Percentiles rank a stretch among this genome's conserved stretches.
phyloP scores from a whole-genome alignment of 495 filamentous ascomycete species.

The Neurospora terricola region DNA sequence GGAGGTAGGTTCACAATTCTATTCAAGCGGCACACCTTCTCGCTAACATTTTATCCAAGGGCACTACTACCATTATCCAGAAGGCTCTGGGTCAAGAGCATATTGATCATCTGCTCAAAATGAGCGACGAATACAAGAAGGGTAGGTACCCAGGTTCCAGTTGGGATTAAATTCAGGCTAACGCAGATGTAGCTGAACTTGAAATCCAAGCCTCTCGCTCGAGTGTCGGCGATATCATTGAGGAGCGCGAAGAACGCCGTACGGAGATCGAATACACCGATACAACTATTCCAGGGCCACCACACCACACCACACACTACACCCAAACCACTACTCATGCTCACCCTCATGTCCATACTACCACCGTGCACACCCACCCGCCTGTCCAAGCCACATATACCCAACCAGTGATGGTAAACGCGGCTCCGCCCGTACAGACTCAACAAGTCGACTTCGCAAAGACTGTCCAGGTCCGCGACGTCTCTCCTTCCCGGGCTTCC shows the following conservation, averaged over 20 bases:
- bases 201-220: constrained; percentile 30
- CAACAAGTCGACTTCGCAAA: constrained; percentile 31
- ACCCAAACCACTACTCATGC: neutral
- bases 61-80: constrained; percentile 64
- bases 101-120: constrained; percentile 76
- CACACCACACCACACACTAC: constrained; percentile 2
- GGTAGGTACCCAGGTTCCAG: constrained; percentile 19
- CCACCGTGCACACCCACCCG: constrained; percentile 19
- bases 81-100: constrained; percentile 78
- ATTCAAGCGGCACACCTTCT: neutral
- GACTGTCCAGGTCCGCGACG: constrained; percentile 27
- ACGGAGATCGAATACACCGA: constrained; percentile 15
- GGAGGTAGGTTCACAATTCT: constrained; percentile 46
- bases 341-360: neutral
- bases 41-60: constrained; percentile 40
- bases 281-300: constrained; percentile 1
- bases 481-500: constrained; percentile 26
- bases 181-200: constrained; percentile 22
- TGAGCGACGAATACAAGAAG: constrained; percentile 63
- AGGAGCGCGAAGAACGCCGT: constrained; percentile 23
- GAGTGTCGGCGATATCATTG: constrained; percentile 23
- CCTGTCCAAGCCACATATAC: constrained; percentile 12
- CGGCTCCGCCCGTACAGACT: constrained; percentile 29
- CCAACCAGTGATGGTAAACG: constrained; percentile 28
- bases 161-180: neutral